These are phyloP conservation scores for Arachnopeziza araneosa DNA, from an alignment of 2,329 filamentous ascomycete genomes.

Conservation along the genomic window DNA sequence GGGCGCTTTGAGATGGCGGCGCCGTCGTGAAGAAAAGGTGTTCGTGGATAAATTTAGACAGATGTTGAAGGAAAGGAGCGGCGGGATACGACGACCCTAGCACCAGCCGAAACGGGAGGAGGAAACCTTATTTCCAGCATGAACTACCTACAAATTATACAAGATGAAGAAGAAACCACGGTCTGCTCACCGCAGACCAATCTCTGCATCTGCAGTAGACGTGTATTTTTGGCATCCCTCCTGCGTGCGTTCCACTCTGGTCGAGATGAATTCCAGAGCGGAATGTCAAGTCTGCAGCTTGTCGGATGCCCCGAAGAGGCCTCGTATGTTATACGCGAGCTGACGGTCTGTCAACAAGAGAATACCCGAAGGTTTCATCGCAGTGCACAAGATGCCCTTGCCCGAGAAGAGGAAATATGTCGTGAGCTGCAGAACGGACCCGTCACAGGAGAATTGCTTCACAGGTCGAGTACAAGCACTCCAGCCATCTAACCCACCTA, in stretches of 20 bases:
- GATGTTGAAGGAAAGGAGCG: conserved; percentile 4
- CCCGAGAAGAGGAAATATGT: not conserved
- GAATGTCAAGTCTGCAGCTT: no score
- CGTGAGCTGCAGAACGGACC: no score
- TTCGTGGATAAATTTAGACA: not conserved
- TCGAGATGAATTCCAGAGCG: no score
- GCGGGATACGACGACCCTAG: not conserved
- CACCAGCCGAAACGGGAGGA: not conserved
- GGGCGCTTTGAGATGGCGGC: not conserved
- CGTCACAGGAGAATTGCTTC: not conserved
- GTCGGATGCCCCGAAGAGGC: not conserved
- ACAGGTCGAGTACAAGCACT: not conserved
- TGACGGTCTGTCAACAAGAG: not conserved
- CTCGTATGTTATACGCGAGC: not conserved
- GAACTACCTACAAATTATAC: no score
- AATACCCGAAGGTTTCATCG: not conserved
- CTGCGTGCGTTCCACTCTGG: no score
- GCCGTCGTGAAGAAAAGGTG: conserved; percentile 1
- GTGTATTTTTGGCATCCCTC: no score
- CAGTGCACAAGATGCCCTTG: not conserved
- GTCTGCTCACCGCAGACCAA: no score
- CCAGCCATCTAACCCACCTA: no score
- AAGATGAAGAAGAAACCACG: no score
- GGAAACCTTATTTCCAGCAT: not conserved
- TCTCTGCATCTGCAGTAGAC: no score